Evolutionary conservation across 768 basidiomycete genomes (phyloP), one percentile per base, ranked within the genome.

Genomic region (Auriscalpium vulgare): DNA sequence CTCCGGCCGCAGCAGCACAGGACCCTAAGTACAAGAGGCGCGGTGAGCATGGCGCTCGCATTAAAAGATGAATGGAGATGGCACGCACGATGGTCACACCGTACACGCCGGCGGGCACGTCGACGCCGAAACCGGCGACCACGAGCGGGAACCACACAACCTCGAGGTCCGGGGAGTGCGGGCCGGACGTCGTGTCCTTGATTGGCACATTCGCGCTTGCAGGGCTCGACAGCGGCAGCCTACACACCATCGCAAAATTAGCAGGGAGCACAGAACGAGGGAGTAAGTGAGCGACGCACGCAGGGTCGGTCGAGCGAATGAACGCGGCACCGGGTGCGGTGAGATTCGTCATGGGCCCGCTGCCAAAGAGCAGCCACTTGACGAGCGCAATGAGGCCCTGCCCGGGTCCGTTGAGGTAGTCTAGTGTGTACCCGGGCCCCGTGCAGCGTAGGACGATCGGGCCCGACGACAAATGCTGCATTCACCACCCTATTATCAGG

Each of bases 181-280:
- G 48, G 17, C 49, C 49, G 4, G 55, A 38, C 10, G 34, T 38
- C 8, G 16, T 16, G 23, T 47, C 43, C 14, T 37, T 37, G 48
- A 56, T 36, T n/a, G 55, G 40, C 38, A 29, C 36, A 14, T 37
- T 7, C 17, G 47, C 50, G 59, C 56, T 17, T 17, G 43, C 43
- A 49, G 43, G 49, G 13, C 0, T 75, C 72, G 65, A 81, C 78
- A 9, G 80, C 64, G 3, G 57, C 29, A 54, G 13, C 17, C 47
- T 48, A 43, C 40, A 6, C 14, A 14, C 4, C 3, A 43, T 4
- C 3, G 40, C 17, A 13, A 43, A 29, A 29, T 29, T 4, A 7
- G 29, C 29, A 29, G 2, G 29, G 29, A 29, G 29, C 34, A 34
- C 17, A 34, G 6, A 11, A 1, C 34, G 6, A 1, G 43, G 19